Percentiles rank a stretch among this genome's conserved stretches.
These are phyloP conservation scores for Triticum monococcum DNA, from an alignment of 176 grass and related monocot genomes.

Conservation along the genomic window DNA sequence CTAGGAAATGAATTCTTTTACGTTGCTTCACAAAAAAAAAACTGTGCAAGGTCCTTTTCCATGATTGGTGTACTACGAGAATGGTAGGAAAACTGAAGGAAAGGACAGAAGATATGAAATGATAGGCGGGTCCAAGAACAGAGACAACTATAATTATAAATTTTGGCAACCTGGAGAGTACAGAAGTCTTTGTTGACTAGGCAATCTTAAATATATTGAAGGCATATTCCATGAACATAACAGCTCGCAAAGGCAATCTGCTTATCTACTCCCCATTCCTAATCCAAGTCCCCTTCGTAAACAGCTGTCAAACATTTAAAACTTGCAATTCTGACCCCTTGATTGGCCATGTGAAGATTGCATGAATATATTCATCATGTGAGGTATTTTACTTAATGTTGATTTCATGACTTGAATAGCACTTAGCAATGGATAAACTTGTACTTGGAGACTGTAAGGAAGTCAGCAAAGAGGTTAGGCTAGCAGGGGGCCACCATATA, in stretches of 20 bases:
- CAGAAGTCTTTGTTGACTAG: not conserved
- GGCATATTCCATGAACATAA: not conserved
- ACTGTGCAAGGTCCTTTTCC: not conserved
- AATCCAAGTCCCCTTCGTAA: not conserved
- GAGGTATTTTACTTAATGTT: conserved; percentile 19
- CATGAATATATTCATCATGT: not conserved
- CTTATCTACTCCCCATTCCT: not conserved
- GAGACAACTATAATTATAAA: not conserved
- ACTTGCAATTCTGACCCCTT: not conserved
- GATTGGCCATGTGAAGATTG: conserved; percentile 1
- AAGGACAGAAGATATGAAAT: not conserved
- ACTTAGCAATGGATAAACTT: not conserved
- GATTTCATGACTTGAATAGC: not conserved
- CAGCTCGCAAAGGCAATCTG: not conserved
- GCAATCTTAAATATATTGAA: not conserved
- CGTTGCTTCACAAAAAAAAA: conserved; percentile 1
- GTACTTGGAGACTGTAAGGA: not conserved
- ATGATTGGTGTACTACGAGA: not conserved
- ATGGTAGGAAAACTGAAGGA: not conserved
- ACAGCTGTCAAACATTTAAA: not conserved
- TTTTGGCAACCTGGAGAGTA: conserved; percentile 15
- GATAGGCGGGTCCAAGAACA: not conserved
- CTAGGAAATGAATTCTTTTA: conserved; percentile 16
- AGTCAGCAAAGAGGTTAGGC: not conserved
- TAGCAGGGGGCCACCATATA: not conserved